A percentile compares a stretch with the other conserved stretches of the same genome.
phyloP scores from a whole-genome alignment of 495 filamentous ascomycete genomes.

The Aspergillus wentii region DNA sequence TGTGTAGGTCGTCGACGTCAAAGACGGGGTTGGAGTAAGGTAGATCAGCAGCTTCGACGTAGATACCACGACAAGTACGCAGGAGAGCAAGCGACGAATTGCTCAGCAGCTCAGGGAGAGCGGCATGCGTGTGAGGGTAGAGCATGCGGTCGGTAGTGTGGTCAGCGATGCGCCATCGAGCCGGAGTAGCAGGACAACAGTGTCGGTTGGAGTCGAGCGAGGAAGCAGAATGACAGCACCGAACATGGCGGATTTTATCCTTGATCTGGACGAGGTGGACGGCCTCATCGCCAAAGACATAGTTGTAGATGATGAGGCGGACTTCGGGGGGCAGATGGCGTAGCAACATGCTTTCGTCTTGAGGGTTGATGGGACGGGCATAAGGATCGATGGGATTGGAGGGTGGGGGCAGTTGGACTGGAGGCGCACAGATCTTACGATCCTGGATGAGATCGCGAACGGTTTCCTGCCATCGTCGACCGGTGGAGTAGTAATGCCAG shows the following conservation, averaged over 20 bases:
- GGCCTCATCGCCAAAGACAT: slow-evolving; percentile 43
- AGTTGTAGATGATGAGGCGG: slow-evolving; percentile 50
- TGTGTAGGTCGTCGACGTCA: slow-evolving; percentile 39
- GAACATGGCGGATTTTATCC: slow-evolving; percentile 37
- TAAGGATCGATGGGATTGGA: slow-evolving; percentile 12
- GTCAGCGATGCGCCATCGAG: slow-evolving; percentile 31
- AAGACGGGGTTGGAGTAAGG: slow-evolving; percentile 27
- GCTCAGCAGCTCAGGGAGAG: slow-evolving; percentile 22
- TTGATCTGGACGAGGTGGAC: slow-evolving; percentile 39
- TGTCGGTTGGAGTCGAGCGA: slow-evolving; percentile 29
- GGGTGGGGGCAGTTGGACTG: slow-evolving; percentile 3
- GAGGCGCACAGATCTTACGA: slow-evolving; percentile 35
- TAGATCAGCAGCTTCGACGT: slow-evolving; percentile 30
- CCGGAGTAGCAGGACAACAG: slow-evolving; percentile 33
- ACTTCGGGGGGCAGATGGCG: slow-evolving; percentile 46
- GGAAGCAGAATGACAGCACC: slow-evolving; percentile 18
- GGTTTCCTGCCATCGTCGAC: slow-evolving; percentile 36
- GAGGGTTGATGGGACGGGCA: slow-evolving; percentile 15
- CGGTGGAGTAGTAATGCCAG: slow-evolving; percentile 40
- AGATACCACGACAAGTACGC: slow-evolving; percentile 35
- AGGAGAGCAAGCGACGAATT: slow-evolving; percentile 25
- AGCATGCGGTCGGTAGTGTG: slow-evolving; percentile 23
- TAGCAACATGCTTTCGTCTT: slow-evolving; percentile 20
- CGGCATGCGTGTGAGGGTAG: slow-evolving; percentile 35
- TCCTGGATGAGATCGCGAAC: slow-evolving; percentile 35